Percentiles rank a stretch among this genome's conserved stretches.
These are phyloP conservation scores for Suhomyces tanzawaensis DNA, from an alignment of 805 yeast genomes.

Conservation along the genomic window DNA sequence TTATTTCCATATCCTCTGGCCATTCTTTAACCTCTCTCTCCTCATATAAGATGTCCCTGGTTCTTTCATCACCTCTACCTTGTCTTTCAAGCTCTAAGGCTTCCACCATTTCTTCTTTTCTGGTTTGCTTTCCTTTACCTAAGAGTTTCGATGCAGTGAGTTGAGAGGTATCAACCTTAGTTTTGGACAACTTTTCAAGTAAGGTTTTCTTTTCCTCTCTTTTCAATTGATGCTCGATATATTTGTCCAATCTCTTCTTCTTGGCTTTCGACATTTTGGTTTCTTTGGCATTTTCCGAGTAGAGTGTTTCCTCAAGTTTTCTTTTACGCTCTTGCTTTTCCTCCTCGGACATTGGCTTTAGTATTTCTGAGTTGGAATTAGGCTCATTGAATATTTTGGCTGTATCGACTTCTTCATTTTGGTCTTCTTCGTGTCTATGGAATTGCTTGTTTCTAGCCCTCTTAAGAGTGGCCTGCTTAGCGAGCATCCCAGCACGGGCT, in stretches of 20 bases:
- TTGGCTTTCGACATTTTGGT: constrained; percentile 68
- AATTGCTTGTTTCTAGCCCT: constrained; percentile 70
- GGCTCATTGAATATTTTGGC: constrained; percentile 13
- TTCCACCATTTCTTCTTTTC: constrained; percentile 66
- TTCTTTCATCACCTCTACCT: constrained; percentile 65
- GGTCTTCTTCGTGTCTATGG: constrained; percentile 43
- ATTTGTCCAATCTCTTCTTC: constrained; percentile 80
- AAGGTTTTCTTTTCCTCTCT: constrained; percentile 83
- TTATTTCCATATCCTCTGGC: constrained; percentile 28
- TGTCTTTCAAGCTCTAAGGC: constrained; percentile 70
- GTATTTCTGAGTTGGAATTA: constrained; percentile 59
- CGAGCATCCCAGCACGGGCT: constrained; percentile 81
- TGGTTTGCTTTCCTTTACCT: constrained; percentile 72
- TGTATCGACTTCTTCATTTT: constrained; percentile 15
- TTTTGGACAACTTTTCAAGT: constrained; percentile 65
- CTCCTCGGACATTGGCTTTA: constrained; percentile 59
- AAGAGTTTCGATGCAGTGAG: constrained; percentile 72
- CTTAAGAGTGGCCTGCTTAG: constrained; percentile 70
- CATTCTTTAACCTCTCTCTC: constrained; percentile 63
- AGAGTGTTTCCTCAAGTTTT: constrained; percentile 54
- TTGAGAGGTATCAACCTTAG: constrained; percentile 66
- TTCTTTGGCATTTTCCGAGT: constrained; percentile 56
- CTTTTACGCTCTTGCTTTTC: constrained; percentile 68
- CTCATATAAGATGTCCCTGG: constrained; percentile 66
- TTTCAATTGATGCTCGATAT: constrained; percentile 84